These are phyloP conservation scores for Gelatoporia subvermispora DNA, from an alignment of 768 basidiomycete species.

Conservation along the genomic window DNA sequence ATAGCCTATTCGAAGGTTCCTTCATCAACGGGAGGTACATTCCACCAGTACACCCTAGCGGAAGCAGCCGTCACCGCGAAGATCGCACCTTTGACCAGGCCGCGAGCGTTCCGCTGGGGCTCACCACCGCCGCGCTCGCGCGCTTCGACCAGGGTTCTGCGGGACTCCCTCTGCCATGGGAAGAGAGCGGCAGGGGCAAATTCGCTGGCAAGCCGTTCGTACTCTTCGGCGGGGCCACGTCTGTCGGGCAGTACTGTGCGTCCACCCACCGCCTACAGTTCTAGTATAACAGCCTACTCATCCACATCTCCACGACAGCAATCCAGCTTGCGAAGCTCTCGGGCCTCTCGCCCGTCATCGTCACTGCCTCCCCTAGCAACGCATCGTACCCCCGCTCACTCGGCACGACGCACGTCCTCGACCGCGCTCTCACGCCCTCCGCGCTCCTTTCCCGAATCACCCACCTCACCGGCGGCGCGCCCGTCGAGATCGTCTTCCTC, in stretches of 20 bases:
- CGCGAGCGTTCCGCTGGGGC: constrained; percentile 27
- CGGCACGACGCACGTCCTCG: background rate
- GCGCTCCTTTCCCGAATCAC: background rate
- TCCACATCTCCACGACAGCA: constrained; percentile 8
- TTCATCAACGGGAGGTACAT: constrained; percentile 5
- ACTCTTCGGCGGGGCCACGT: constrained; percentile 19
- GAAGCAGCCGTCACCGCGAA: constrained; percentile 11
- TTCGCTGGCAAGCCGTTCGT: constrained; percentile 26
- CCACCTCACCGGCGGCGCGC: background rate
- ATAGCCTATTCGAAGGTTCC: background rate
- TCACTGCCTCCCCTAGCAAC: constrained; percentile 22
- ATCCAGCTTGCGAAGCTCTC: constrained; percentile 23
- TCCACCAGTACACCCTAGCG: constrained; percentile 14
- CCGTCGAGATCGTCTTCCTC: constrained; percentile 24
- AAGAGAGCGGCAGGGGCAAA: constrained; percentile 20
- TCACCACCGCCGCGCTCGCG: constrained; percentile 30
- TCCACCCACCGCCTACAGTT: background rate
- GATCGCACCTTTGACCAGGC: constrained; percentile 12
- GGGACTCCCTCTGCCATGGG: constrained; percentile 22
- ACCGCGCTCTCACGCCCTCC: background rate
- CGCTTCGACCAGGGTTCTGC: constrained; percentile 28
- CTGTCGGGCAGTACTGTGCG: constrained; percentile 24
- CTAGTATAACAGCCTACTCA: background rate
- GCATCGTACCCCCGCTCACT: constrained; percentile 11
- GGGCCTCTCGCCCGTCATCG: constrained; percentile 25